Conservation (phyloP, 192 early-diverging fungal species). For the Linnemannia zychae region DNA sequence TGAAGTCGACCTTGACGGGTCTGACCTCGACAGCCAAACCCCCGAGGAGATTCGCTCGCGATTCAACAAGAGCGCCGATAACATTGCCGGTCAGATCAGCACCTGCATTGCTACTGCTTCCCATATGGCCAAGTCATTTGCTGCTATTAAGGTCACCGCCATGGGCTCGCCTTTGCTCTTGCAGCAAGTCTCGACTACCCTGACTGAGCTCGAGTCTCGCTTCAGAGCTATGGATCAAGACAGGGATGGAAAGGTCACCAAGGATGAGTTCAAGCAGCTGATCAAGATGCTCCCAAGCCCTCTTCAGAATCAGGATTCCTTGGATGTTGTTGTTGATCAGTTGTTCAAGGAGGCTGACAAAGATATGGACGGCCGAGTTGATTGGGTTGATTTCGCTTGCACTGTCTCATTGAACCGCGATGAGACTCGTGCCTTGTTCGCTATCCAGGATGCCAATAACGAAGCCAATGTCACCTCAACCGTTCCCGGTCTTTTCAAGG, state of each 20-base stretch:
- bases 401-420: constrained; percentile 76
- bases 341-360: constrained; percentile 63
- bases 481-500: constrained; percentile 40
- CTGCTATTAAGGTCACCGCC: constrained; percentile 92
- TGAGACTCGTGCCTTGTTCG: constrained; percentile 63
- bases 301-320: constrained; percentile 6
- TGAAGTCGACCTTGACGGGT: constrained; percentile 83
- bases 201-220: constrained; percentile 58
- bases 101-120: constrained; percentile 79
- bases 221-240: constrained; percentile 60
- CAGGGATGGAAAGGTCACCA: constrained; percentile 50
- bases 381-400: constrained; percentile 74
- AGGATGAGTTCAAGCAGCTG: constrained; percentile 38
- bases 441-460: constrained; percentile 7
- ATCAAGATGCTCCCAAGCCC: constrained; percentile 38
- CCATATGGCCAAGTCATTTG: constrained; percentile 76
- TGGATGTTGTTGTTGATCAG: constrained; percentile 32
- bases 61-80: constrained; percentile 75
- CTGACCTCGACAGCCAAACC: constrained; percentile 59
- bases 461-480: not conserved
- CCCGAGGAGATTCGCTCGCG: constrained; percentile 58
- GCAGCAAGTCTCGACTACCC: constrained; percentile 73
- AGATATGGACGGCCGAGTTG: constrained; percentile 70
- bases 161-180: constrained; percentile 82
- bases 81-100: constrained; percentile 74